Base-by-base conservation (phyloP, 352 stramenopile genomes). In the Globisporangium cederbergense region DNA sequence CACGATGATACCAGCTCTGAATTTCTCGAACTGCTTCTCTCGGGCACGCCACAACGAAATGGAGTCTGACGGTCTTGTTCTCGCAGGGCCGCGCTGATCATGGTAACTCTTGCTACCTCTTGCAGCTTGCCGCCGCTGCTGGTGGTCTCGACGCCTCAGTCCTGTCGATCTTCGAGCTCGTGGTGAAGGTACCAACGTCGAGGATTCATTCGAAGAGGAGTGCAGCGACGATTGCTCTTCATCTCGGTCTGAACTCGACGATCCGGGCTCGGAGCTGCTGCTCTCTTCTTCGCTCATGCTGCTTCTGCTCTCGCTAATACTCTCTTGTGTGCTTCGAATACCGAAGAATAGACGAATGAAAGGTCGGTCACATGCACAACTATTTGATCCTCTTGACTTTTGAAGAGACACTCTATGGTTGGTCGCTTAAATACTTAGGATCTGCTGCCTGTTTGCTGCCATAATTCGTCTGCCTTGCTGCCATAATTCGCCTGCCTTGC, bases 21-120 rank as follows among this genome's bases (percentile, higher is more conserved):
- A 93, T 36, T 79, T 76, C 60, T 95, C 86, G 63, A 95, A 95
- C 53, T 90, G 74, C 28, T 79, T 80, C 65, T 93, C 86, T 40
- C 86, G 74, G 8, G 63, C 69, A 20, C 60, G 72, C 83, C 83
- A 93, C 0, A 79, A 68, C 22, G 76, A 89, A 2, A 54, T 14
- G 4, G 40, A 30, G 11, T 32, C 32, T 8, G 34, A 32, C n/a
- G 59, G 16, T 20, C 16, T 62, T 14, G 30, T 7, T 13, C 22
- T 14, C 3, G 60, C 52, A 6, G 34, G 42, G n/a, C 11, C 16
- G 22, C 34, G 22, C 3, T 42, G 46, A 9, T 2, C 14, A 22
- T 51, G 11, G 25, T 62, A 25, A 3, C 7, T n/a, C 9, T 62
- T 51, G 43, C 4, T 34, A 3, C 25, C 4, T 4, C 10, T 58